These are phyloP conservation scores for Pseudogymnoascus sp. DNA, from an alignment of 2,329 filamentous ascomycete species.

Conservation along the genomic window DNA sequence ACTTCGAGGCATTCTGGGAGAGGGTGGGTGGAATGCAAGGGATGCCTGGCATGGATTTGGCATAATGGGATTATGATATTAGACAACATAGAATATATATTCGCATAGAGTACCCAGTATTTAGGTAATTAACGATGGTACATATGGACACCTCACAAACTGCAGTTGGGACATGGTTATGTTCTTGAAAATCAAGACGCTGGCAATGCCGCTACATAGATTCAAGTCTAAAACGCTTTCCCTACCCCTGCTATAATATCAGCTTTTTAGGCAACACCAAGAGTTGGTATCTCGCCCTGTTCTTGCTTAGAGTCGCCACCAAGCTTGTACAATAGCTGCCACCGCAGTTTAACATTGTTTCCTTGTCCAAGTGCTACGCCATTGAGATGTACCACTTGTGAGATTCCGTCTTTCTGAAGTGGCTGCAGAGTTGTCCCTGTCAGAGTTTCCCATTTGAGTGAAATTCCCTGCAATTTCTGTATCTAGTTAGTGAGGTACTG, in stretches of 20 bases:
- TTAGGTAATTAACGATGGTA: not conserved
- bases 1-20: slow-evolving; percentile 76
- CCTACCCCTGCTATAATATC: not conserved
- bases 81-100: slow-evolving; percentile 1
- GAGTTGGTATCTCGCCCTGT: slow-evolving; percentile 75
- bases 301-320: slow-evolving; percentile 64
- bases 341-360: slow-evolving; percentile 78
- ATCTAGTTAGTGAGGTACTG: slow-evolving; percentile 18
- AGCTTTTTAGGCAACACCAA: slow-evolving; percentile 58
- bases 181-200: slow-evolving; percentile 6
- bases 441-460: slow-evolving; percentile 77
- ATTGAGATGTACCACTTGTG: slow-evolving; percentile 72
- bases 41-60: slow-evolving; percentile 43
- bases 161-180: not conserved
- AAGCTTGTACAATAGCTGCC: slow-evolving; percentile 76
- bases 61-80: not conserved
- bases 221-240: slow-evolving; percentile 11
- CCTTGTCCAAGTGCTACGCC: slow-evolving; percentile 67
- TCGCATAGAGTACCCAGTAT: not conserved
- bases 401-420: slow-evolving; percentile 64
- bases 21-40: slow-evolving; percentile 59
- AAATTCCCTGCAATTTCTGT: slow-evolving; percentile 56
- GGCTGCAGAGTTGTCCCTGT: slow-evolving; percentile 71
- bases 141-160: not conserved
- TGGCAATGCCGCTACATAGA: slow-evolving; percentile 11